These are phyloP conservation scores for Magnaporthales sp. DNA, from an alignment of 2,329 filamentous ascomycete species.

Conservation along the genomic window DNA sequence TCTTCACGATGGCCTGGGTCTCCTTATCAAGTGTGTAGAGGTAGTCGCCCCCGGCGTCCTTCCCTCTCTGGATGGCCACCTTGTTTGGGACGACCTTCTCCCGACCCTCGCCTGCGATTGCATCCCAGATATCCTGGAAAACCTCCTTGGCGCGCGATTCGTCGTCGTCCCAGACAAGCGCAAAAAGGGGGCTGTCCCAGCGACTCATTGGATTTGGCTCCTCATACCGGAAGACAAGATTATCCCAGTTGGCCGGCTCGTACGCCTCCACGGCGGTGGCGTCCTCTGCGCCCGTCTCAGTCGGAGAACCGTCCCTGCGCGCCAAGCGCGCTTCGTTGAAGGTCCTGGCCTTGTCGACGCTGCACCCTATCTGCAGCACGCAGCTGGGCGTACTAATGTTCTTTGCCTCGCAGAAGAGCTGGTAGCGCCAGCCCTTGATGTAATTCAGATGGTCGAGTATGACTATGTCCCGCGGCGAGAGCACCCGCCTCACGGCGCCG, in stretches of 20 bases:
- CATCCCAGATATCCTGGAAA: conserved; percentile 66
- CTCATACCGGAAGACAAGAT: conserved; percentile 74
- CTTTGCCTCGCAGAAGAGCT: conserved; percentile 79
- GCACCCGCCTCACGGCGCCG: conserved; percentile 67
- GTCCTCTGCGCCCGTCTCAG: neutral
- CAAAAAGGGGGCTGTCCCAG: conserved; percentile 80
- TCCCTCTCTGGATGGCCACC: conserved; percentile 57
- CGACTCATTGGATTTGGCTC: conserved; percentile 78
- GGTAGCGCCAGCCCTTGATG: conserved; percentile 85
- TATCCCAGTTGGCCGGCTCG: conserved; percentile 58
- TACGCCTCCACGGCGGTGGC: conserved; percentile 32
- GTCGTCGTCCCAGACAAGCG: conserved; percentile 67
- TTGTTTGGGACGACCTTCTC: conserved; percentile 66
- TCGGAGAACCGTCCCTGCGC: conserved; percentile 11
- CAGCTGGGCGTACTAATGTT: conserved; percentile 68
- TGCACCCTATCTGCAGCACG: conserved; percentile 57
- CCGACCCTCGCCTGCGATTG: conserved; percentile 49
- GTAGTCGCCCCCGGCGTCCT: conserved; percentile 62
- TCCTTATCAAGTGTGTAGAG: conserved; percentile 71
- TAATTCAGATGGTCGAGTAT: conserved; percentile 77
- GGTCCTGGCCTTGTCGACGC: conserved; percentile 38
- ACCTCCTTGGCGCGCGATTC: conserved; percentile 44
- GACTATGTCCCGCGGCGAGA: conserved; percentile 66
- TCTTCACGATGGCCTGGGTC: conserved; percentile 67
- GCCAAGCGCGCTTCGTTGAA: conserved; percentile 54